Percentiles rank a stretch among this genome's conserved stretches.
These are phyloP conservation scores for Infundibulicybe gibba DNA, from an alignment of 768 basidiomycete species.

Conservation along the genomic window DNA sequence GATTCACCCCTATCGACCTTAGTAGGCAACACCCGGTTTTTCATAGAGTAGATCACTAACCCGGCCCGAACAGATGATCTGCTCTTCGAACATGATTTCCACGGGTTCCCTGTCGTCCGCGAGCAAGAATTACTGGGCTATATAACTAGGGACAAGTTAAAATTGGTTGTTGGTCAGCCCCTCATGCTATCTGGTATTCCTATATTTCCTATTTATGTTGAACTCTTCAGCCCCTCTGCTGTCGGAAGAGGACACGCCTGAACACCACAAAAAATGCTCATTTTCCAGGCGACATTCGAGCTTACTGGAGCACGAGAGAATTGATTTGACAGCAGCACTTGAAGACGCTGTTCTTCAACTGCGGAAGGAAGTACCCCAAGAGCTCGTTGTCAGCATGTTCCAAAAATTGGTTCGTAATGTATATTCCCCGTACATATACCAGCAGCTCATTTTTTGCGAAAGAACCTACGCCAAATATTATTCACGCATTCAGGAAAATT, in stretches of 20 bases:
- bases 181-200: neutral
- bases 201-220: neutral
- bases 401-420: slow-evolving; percentile 54
- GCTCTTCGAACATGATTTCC: slow-evolving; percentile 41
- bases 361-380: slow-evolving; percentile 65
- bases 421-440: neutral
- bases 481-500: slow-evolving; percentile 60
- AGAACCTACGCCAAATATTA: slow-evolving; percentile 69
- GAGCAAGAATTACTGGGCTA: slow-evolving; percentile 54
- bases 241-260: slow-evolving; percentile 21
- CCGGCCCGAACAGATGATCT: slow-evolving; percentile 30
- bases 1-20: slow-evolving; percentile 46
- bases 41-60: slow-evolving; percentile 1
- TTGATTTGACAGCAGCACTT: slow-evolving; percentile 35
- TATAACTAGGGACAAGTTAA: slow-evolving; percentile 53
- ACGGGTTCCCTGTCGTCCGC: slow-evolving; percentile 65
- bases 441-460: neutral
- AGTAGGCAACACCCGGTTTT: slow-evolving; percentile 19
- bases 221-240: slow-evolving; percentile 20
- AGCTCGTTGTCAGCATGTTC: slow-evolving; percentile 71
- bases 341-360: slow-evolving; percentile 57
- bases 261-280: slow-evolving; percentile 30
- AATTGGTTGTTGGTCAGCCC: slow-evolving; percentile 29
- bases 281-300: slow-evolving; percentile 31
- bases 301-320: slow-evolving; percentile 20